phyloP scores from a whole-genome alignment of 768 basidiomycete species.

The Leccinum aurantiacum region DNA sequence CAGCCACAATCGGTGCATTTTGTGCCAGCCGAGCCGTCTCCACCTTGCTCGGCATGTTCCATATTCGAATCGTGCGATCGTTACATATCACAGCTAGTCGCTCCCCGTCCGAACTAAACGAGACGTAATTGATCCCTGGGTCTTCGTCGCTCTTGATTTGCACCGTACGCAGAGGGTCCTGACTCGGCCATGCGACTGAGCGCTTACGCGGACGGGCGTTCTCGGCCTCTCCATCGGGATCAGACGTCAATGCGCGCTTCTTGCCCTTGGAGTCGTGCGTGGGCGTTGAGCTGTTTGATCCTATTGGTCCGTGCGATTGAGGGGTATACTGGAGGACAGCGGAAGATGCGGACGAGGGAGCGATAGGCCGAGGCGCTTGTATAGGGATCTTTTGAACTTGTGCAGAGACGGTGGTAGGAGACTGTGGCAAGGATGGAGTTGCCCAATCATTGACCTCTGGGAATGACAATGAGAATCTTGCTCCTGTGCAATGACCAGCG shows the following conservation, averaged over 20 bases:
- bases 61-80: constrained; percentile 64
- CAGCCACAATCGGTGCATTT: constrained; percentile 45
- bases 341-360: constrained; percentile 34
- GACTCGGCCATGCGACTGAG: constrained; percentile 48
- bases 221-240: constrained; percentile 26
- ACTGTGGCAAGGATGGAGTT: constrained; percentile 17
- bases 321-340: constrained; percentile 31
- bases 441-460: constrained; percentile 28
- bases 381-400: constrained; percentile 24
- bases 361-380: constrained; percentile 31
- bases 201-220: constrained; percentile 35
- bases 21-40: constrained; percentile 61
- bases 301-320: constrained; percentile 14
- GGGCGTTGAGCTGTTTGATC: constrained; percentile 28
- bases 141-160: constrained; percentile 47
- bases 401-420: constrained; percentile 16
- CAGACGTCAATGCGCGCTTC: constrained; percentile 39
- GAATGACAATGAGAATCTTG: neutral
- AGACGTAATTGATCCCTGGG: constrained; percentile 46
- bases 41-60: constrained; percentile 45
- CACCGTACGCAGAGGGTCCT: constrained; percentile 37
- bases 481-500: neutral
- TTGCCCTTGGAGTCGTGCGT: constrained; percentile 32
- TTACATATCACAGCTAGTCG: constrained; percentile 60
- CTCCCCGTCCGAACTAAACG: constrained; percentile 53